Conservation (phyloP, 441 rosid species). For the Oxalis stricta region DNA sequence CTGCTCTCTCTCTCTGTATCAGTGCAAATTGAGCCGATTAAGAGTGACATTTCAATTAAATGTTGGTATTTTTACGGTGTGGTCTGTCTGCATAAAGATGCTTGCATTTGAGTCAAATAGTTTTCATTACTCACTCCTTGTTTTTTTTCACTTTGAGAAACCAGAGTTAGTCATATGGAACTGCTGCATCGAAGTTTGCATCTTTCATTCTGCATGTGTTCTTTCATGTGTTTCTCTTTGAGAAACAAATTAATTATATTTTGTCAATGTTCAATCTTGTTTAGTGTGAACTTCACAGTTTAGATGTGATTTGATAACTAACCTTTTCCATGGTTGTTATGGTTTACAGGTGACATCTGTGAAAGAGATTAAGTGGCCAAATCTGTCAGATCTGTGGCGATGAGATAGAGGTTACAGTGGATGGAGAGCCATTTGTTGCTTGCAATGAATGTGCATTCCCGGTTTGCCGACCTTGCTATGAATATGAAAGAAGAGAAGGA, state of each 20-base stretch:
- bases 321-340: background rate
- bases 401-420: constrained; percentile 49
- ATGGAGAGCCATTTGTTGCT: constrained; percentile 71
- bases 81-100: background rate
- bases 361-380: constrained; percentile 54
- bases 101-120: constrained; percentile 3
- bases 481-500: constrained; percentile 78
- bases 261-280: background rate
- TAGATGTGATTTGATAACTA: constrained; percentile 2
- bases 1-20: too few species aligned
- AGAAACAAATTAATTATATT: constrained; percentile 5
- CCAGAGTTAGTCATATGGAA: constrained; percentile 12
- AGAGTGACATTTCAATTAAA: too few species aligned
- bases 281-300: background rate
- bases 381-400: constrained; percentile 81
- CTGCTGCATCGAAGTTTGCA: constrained; percentile 12
- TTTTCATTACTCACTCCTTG: background rate
- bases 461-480: constrained; percentile 65
- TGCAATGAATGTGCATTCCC: constrained; percentile 91
- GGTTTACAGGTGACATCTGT: constrained; percentile 46
- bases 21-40: too few species aligned
- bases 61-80: too few species aligned
- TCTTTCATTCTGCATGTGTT: constrained; percentile 9
- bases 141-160: constrained; percentile 10
- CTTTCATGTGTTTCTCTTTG: background rate